Evolutionary conservation across 108 stramenopile species (phyloP), one percentile per base, ranked within the genome.

Genomic region (Skeletonema potamos): DNA sequence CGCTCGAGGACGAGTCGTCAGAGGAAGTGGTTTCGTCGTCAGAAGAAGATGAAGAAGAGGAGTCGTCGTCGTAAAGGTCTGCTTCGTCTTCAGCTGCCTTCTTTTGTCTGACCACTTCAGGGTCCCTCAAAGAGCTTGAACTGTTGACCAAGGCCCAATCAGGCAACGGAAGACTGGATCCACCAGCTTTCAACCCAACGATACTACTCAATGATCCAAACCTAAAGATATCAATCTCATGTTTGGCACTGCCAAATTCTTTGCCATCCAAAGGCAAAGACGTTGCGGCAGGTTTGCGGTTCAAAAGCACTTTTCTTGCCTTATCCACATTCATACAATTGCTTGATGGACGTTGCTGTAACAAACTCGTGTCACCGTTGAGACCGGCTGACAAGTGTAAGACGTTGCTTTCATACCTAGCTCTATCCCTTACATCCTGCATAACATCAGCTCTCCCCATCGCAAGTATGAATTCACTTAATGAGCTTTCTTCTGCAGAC

Each of bases 361-460:
- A 56, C 9, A 73, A 67, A 58, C 81, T 82, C 8, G 80, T 69
- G 62, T 90, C 95, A 64, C 76, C 43, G 59, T 79, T 69, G 28
- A 90, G 71, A 27, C 87, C 84, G 73, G 84, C 58, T 41, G 82
- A 70, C 68, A 72, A 22, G 17, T 86, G 92, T 27, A 99, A 62
- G 18, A 98, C 17, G 27, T 81, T 76, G 36, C 92, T 92, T 70
- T 97, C 89, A 63, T 96, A 86, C 30, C 99, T 80, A 1, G 97
- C 97, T 61, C 97, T 80, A 73, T 99, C 99, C 22, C 98, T 87
- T 7, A 99, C 91, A 84, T 99, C 97, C 44, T 89, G 91, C 46
- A 91, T 64, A 8, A 90, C 78, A 79, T 99, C 99, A 46, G 93
- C 81, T 17, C 96, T 84, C 22, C 93, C 96, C 84, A 99, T 82